Evolutionary conservation across 176 grass and related monocot species (phyloP), one percentile per base, ranked within the genome.

Genomic region (Ampelocalamus luodianensis): DNA sequence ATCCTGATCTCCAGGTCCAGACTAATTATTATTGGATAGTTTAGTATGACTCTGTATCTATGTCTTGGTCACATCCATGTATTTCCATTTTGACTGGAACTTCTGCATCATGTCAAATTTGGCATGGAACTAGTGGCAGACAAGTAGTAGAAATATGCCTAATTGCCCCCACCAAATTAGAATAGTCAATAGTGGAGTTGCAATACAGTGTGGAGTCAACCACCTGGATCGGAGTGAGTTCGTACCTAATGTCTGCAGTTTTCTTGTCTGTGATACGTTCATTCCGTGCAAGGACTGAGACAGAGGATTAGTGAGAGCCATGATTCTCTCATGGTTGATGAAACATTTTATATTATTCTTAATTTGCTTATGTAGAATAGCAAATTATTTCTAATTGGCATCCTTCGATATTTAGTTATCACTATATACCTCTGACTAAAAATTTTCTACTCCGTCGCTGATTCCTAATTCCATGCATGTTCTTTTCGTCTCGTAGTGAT

Each of bases 171-270:
- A 22, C 80, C 81, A 7, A 34, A 32, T 34, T 10, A 39, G 10
- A 37, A 16, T 49, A 16, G 45, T 79, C 10, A 37, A 16, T 49
- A 16, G 45, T 79, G 42, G 24, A 67, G 6, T 51, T 37, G 10
- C 14, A 10, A 5, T 36, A 13, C 1, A 32, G 10, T 44, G 34
- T 12, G 79, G 18, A 54, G 65, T 43, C 51, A 45, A 54, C 27
- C 24, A 18, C 29, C 44, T 67, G 62, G 46, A 83, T 83, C 42
- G 24, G 46, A 63, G 81, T 74, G 81, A 62, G 7, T 4, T 74
- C 11, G 17, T 74, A 63, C 55, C 69, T 50, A 83, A 46, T 10
- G 39, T 14, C 53, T 0, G 51, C 15, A 5, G 16, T 20, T 71
- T 71, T 29, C 8, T 46, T 71, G 50, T 43, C 68, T 1, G 12